These are phyloP conservation scores for Exophiala phaeomuriformis DNA, from an alignment of 2,329 filamentous ascomycete species.

Conservation along the genomic window DNA sequence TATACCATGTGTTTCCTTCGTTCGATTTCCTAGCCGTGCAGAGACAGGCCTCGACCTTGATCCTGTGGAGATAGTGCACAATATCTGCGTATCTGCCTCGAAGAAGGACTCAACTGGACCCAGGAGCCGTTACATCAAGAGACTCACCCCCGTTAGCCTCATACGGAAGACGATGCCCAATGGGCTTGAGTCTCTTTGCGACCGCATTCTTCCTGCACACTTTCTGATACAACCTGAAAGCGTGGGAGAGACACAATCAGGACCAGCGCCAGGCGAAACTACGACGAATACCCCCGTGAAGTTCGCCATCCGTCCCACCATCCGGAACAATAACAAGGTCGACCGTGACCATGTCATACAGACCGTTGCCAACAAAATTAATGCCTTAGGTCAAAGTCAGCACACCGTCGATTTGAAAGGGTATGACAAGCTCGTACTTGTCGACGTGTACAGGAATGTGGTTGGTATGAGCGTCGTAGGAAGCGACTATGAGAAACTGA, in stretches of 20 bases:
- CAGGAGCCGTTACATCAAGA: slow-evolving; percentile 52
- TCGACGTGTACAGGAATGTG: slow-evolving; percentile 57
- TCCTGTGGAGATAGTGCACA: slow-evolving; percentile 53
- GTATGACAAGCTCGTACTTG: slow-evolving; percentile 55
- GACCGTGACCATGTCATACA: slow-evolving; percentile 54
- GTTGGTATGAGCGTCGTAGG: slow-evolving; percentile 58
- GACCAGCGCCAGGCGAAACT: slow-evolving; percentile 37
- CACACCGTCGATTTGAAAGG: slow-evolving; percentile 55
- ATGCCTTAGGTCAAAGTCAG: slow-evolving; percentile 36
- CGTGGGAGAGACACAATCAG: neutral
- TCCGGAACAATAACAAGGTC: slow-evolving; percentile 54
- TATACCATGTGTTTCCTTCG: slow-evolving; percentile 28
- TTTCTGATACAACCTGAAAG: slow-evolving; percentile 42
- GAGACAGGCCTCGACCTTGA: slow-evolving; percentile 44
- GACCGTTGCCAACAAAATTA: slow-evolving; percentile 50
- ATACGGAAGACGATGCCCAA: slow-evolving; percentile 52
- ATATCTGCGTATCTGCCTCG: slow-evolving; percentile 51
- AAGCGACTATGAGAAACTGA: slow-evolving; percentile 53
- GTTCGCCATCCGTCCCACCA: slow-evolving; percentile 57
- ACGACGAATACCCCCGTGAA: slow-evolving; percentile 28
- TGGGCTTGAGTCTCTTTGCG: slow-evolving; percentile 51
- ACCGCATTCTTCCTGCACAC: slow-evolving; percentile 51
- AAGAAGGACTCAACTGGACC: slow-evolving; percentile 43
- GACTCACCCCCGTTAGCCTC: slow-evolving; percentile 53
- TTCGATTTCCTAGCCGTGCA: slow-evolving; percentile 10